Percentiles rank a stretch among this genome's conserved stretches.
phyloP scores from a whole-genome alignment of 1,284 basidiomycete genomes.

The Volvariella surrecta region DNA sequence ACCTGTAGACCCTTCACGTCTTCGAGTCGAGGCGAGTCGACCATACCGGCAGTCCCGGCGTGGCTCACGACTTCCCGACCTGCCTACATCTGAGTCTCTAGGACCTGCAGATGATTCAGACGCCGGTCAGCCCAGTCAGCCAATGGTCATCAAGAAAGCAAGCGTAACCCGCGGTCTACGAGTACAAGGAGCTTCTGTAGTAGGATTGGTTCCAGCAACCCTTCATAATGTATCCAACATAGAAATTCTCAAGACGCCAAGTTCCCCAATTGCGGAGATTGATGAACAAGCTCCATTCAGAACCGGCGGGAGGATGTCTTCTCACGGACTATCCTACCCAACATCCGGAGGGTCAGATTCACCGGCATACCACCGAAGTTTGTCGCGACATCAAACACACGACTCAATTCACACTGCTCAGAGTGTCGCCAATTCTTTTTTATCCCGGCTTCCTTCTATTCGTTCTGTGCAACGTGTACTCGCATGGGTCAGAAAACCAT shows the following conservation, averaged over 20 bases:
- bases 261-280: neutral
- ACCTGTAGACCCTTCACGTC: slow-evolving; percentile 4
- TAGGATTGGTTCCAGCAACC: slow-evolving; percentile 23
- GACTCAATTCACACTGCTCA: slow-evolving; percentile 36
- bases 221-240: slow-evolving; percentile 8
- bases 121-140: slow-evolving; percentile 19
- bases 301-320: neutral
- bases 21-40: too few relatives aligned
- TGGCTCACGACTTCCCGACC: slow-evolving; percentile 25
- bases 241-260: slow-evolving; percentile 5
- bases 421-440: slow-evolving; percentile 39
- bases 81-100: slow-evolving; percentile 23
- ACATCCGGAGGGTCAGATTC: too few relatives aligned
- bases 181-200: slow-evolving; percentile 16
- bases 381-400: slow-evolving; percentile 13
- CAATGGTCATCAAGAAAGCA: slow-evolving; percentile 18
- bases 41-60: slow-evolving; percentile 14
- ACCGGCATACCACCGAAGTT: neutral
- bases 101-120: slow-evolving; percentile 19
- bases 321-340: neutral
- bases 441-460: slow-evolving; percentile 35
- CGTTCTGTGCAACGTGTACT: slow-evolving; percentile 28
- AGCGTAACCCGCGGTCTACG: slow-evolving; percentile 14
- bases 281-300: neutral
- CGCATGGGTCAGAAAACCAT: slow-evolving; percentile 41